phyloP scores from a whole-genome alignment of 2,329 filamentous ascomycete genomes.

The Penicillium sp. region DNA sequence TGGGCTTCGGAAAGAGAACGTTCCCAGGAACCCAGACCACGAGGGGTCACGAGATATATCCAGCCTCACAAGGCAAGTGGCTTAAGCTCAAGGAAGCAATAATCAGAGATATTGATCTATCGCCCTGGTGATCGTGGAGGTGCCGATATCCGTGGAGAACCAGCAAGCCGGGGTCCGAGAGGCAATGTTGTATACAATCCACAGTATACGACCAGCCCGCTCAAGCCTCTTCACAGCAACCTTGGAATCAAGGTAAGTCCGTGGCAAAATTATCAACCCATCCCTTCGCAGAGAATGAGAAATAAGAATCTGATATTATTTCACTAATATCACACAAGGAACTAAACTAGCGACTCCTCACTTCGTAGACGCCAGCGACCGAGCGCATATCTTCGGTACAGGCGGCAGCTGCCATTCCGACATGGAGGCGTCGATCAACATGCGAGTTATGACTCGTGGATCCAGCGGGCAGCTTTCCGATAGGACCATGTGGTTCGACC shows the following conservation, averaged over 20 bases:
- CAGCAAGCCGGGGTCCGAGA: not conserved
- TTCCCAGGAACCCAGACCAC: not conserved
- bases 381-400: not conserved
- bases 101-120: not conserved
- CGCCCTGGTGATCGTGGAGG: not conserved
- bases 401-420: conserved; percentile 7
- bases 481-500: conserved; percentile 13
- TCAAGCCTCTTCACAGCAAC: not conserved
- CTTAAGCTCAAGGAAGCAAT: not conserved
- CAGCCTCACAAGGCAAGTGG: not conserved
- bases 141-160: not conserved
- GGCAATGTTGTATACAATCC: not conserved
- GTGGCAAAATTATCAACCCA: conserved; percentile 1
- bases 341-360: conserved; percentile 10
- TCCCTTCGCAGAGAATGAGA: conserved; percentile 8
- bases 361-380: conserved; percentile 1
- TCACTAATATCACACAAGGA: conserved; percentile 5
- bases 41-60: not conserved
- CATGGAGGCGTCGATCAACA: conserved; percentile 6
- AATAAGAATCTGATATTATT: conserved; percentile 3
- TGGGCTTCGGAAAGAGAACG: not conserved
- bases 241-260: not conserved
- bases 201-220: not conserved
- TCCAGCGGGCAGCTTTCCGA: conserved; percentile 7
- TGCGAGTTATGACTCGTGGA: conserved; percentile 8